Percentiles rank a stretch among this genome's conserved stretches.
Evolutionary conservation across 2,329 filamentous ascomycete genomes (phyloP).

Genomic region (Colletotrichum camelliae): DNA sequence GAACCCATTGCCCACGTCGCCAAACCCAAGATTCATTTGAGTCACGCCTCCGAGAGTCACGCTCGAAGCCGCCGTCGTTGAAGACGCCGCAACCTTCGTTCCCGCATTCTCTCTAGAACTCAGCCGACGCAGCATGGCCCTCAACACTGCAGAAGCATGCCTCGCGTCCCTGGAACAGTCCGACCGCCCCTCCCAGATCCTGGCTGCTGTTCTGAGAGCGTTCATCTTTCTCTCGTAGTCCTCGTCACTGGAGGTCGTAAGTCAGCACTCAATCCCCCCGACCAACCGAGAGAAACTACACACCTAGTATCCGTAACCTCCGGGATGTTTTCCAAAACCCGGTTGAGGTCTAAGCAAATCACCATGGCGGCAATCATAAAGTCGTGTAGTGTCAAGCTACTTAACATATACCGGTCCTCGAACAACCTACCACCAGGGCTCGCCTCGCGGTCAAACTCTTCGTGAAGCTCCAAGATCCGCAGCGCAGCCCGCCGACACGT

Average conservation of each 20-base stretch:
- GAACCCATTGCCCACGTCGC: not conserved
- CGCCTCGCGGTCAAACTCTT: constrained; percentile 51
- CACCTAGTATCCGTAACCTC: constrained; percentile 44
- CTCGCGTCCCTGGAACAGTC: constrained; percentile 44
- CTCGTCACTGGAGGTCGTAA: constrained; percentile 21
- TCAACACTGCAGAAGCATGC: constrained; percentile 47
- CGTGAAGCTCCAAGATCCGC: constrained; percentile 49
- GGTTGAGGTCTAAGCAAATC: constrained; percentile 54
- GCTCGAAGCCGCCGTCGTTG: not conserved
- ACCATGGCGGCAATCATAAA: constrained; percentile 67
- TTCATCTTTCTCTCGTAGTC: constrained; percentile 39
- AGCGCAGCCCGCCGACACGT: constrained; percentile 49
- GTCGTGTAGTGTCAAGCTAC: constrained; percentile 58
- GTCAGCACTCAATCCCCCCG: constrained; percentile 16
- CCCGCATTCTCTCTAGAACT: not conserved
- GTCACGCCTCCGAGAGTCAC: constrained; percentile 16
- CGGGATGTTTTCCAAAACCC: not conserved
- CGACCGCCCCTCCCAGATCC: constrained; percentile 47
- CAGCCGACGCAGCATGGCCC: constrained; percentile 39
- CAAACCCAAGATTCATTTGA: not conserved
- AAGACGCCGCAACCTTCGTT: not conserved
- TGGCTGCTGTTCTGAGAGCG: constrained; percentile 43
- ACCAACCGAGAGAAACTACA: not conserved
- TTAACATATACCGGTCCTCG: constrained; percentile 58
- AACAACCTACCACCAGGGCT: constrained; percentile 55